These are phyloP conservation scores for Lunularia cruciata DNA, from an alignment of 225 moss, liverwort and hornwort species.

Conservation along the genomic window DNA sequence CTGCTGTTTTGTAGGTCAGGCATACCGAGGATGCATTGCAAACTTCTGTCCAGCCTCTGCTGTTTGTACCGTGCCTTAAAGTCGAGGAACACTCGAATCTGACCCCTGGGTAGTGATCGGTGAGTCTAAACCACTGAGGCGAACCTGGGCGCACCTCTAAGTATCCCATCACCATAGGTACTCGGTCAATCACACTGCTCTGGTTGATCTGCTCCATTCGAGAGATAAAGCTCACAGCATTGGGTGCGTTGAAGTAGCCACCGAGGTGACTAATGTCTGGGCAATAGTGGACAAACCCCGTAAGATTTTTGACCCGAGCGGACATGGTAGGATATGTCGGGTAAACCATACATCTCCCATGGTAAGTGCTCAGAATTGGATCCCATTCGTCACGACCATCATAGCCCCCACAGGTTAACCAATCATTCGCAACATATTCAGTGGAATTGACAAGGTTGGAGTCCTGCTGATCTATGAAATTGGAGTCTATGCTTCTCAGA, in stretches of 20 bases:
- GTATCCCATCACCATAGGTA: slow-evolving; percentile 1
- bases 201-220: slow-evolving; percentile 7
- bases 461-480: not conserved
- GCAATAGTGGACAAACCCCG: not conserved
- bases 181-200: not conserved
- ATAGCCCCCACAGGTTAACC: not conserved
- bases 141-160: not conserved
- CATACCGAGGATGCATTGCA: slow-evolving; percentile 1
- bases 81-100: not conserved
- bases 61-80: not conserved
- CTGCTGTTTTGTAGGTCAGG: not conserved
- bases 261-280: not conserved
- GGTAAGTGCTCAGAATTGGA: not conserved
- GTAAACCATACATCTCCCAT: not conserved
- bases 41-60: not conserved
- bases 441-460: not conserved
- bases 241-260: not conserved
- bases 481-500: not conserved
- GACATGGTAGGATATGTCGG: not conserved
- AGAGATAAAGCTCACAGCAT: not conserved
- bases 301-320: not conserved
- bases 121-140: not conserved
- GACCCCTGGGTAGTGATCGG: not conserved
- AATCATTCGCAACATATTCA: not conserved
- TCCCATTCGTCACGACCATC: not conserved